Conservation (phyloP, 495 filamentous ascomycete genomes). For the Eremomyces bilateralis region DNA sequence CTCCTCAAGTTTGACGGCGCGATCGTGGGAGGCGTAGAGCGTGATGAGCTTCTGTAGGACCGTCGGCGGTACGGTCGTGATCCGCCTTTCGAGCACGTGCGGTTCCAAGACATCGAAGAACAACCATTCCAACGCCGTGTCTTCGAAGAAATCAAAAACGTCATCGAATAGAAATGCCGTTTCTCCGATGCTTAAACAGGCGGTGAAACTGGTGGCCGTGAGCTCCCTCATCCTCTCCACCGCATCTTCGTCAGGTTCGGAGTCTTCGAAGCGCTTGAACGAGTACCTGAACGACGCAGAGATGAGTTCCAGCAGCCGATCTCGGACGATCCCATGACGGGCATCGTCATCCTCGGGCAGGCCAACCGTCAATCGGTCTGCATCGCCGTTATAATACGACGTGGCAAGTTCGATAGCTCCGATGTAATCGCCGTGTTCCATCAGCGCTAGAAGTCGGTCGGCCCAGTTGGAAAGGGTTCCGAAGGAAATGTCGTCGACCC, state of each 20-base stretch:
- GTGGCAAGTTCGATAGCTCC: constrained; percentile 77
- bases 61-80: constrained; percentile 54
- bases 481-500: constrained; percentile 72
- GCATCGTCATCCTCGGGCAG: constrained; percentile 63
- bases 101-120: constrained; percentile 77
- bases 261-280: constrained; percentile 26
- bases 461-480: constrained; percentile 94
- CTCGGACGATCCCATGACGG: constrained; percentile 63
- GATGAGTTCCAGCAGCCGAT: constrained; percentile 85
- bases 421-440: constrained; percentile 90
- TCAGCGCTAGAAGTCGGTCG: constrained; percentile 82
- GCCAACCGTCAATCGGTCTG: constrained; percentile 80
- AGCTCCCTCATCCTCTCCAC: constrained; percentile 48
- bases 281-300: constrained; percentile 80
- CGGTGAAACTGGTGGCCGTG: constrained; percentile 62
- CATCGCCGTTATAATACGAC: constrained; percentile 69
- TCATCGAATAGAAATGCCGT: constrained; percentile 76
- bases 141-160: constrained; percentile 74
- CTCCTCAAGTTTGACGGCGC: constrained; percentile 65
- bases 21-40: constrained; percentile 51
- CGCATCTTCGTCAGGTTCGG: constrained; percentile 29
- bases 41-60: constrained; percentile 71
- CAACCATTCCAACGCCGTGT: constrained; percentile 43
- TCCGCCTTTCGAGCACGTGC: constrained; percentile 56
- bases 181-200: constrained; percentile 53